Base-by-base conservation (phyloP, 2,329 filamentous ascomycete genomes). In the Xylariaceae sp. region DNA sequence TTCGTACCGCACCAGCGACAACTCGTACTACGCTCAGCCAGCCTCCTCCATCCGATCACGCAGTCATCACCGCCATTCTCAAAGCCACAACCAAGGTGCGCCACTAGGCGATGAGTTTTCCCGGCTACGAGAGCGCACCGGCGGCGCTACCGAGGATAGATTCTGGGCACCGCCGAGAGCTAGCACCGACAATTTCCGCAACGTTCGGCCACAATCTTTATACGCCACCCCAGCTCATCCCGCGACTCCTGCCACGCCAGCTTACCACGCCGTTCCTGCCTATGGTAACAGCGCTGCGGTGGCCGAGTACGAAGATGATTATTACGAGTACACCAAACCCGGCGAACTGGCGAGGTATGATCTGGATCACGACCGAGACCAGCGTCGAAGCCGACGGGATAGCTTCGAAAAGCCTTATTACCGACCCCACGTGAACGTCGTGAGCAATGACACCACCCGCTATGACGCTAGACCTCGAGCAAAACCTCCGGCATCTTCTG, bases 401-500 rank as follows among this genome's bases (percentile, higher is more conserved):
- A 84, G 80, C 59, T 61, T 78, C 39, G 81, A 84, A 44, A 69
- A 73, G 7, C 68, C 71, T 18, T 81, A 82, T 61, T 74, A 78
- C 54, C 75, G 79, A 2, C 79, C 80, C n/a, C 76, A 70, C 39
- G 70, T 81, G 51, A 79, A 74, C 43, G 59, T 66, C 54, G 67
- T 77, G 53, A 74, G 71, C 51, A 74, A 74, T 19, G 78, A 81
- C 47, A 54, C 73, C 17, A 65, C 62, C 45, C 75, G 74, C 27
- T 76, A 74, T 52, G 72, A 71, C 44, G 57, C 64, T n/a, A 65
- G 68, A 35, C 59, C 52, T 27, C 65, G 77, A 31, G 75, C 78
- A 0, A 86, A 86, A 2, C 87, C 87, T 10, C 85, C 85, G 5
- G 81, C 83, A 5, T 87, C 82, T 3, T 75, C 85, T 58, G 86